phyloP scores from a whole-genome alignment of 495 filamentous ascomycete species.

The Aspergillus ellipticus region DNA sequence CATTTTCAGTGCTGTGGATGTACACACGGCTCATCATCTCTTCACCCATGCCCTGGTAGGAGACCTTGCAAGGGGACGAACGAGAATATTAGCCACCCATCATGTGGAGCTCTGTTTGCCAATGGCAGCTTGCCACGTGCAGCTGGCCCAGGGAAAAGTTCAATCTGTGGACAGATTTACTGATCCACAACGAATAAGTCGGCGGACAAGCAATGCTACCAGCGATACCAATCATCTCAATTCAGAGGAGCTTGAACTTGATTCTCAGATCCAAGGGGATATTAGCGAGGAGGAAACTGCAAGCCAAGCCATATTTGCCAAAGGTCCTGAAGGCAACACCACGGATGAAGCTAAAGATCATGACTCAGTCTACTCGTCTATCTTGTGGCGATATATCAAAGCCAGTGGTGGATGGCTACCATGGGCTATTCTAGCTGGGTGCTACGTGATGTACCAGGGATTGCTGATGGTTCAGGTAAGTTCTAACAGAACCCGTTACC shows the following conservation, averaged over 20 bases:
- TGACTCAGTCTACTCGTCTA: not conserved
- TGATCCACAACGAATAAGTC: not conserved
- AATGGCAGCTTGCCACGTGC: conserved; percentile 60
- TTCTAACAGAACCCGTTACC: not conserved
- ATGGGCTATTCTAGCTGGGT: not conserved
- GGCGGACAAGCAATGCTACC: too few relatives aligned
- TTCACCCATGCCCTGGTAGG: conserved; percentile 66
- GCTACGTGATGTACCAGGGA: not conserved
- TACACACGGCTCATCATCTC: conserved; percentile 67
- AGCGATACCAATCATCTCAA: too few relatives aligned
- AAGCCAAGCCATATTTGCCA: too few relatives aligned
- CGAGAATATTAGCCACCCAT: conserved; percentile 71
- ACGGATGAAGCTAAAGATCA: not conserved
- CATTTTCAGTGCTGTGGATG: conserved; percentile 60
- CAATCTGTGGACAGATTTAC: conserved; percentile 32
- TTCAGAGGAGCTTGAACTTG: too few relatives aligned
- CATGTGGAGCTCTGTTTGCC: conserved; percentile 62
- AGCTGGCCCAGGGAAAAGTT: conserved; percentile 59
- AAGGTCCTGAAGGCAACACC: too few relatives aligned
- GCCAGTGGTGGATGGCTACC: conserved; percentile 4
- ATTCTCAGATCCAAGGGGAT: too few relatives aligned
- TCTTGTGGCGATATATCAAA: not conserved
- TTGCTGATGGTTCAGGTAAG: conserved; percentile 6
- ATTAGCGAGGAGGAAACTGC: too few relatives aligned
- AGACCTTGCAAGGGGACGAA: conserved; percentile 57